Evolutionary conservation across 495 filamentous ascomycete genomes (phyloP), one percentile per base, ranked within the genome.

Genomic region (Apodospora peruviana): DNA sequence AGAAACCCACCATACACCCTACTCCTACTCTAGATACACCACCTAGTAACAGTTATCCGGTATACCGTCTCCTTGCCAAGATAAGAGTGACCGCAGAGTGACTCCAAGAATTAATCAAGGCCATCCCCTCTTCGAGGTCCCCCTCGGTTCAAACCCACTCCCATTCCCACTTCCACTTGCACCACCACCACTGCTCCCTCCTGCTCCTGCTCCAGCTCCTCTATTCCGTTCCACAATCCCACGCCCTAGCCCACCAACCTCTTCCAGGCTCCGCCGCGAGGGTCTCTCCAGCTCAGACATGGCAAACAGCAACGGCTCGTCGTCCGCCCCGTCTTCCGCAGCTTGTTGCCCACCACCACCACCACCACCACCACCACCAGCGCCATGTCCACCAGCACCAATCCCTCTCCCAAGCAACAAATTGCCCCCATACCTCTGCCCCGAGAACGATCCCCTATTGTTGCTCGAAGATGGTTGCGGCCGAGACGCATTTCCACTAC

Each of bases 291-390:
- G 80, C 57, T 95, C 89, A 48, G 86, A 90, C 86, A 95, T 91
- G 35, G 86, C 85, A 59, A 95, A 95, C 16, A 94, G 67, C 9
- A 95, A 66, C 21, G 85, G 85, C 65, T 95, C 90, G 16, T 91
- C 89, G 46, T 94, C 89, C 38, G 64, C 56, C 2, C 75, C 77
- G 9, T 71, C 71, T 40, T 74, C 68, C 11, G 12, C 9, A 70
- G 69, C 67, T 5, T 62, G 61, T 35, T 7, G 5, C 22, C 68
- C 61, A 50, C 71, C 65, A 35, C 45, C 72, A 74, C 18, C 76
- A 4, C 39, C 10, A n/a, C 19, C 75, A 48, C 19, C 9, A 14
- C 18, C 19, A 41, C 5, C 39, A 20, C 71, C 79, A 34, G 79
- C 78, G 24, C 73, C 49, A 41, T 9, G 60, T 57, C 21, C 61